Conservation (phyloP, 257 asterid genomes). For the Solanum acaule region DNA sequence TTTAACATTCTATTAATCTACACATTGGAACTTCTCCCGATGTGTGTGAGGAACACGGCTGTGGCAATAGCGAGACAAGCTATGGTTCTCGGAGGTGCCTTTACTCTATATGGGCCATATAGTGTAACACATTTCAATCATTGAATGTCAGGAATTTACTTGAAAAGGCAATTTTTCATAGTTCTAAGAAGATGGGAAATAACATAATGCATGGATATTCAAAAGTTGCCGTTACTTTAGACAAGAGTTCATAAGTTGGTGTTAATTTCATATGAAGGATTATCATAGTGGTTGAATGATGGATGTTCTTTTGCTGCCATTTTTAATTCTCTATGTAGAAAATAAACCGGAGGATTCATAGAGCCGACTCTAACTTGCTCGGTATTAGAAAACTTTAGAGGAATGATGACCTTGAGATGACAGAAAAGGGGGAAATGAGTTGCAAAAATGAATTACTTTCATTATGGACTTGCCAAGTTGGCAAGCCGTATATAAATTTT, state of each 20-base stretch:
- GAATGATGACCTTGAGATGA: background rate
- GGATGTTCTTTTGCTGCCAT: background rate
- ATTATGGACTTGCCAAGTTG: background rate
- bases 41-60: background rate
- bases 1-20: background rate
- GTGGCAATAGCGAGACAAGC: background rate
- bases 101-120: no score
- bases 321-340: background rate
- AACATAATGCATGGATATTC: no score
- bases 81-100: background rate
- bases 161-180: no score
- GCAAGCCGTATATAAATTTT: background rate
- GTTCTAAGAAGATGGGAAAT: background rate
- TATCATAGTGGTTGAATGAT: background rate
- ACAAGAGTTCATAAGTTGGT: background rate
- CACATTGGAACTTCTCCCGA: background rate
- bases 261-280: background rate
- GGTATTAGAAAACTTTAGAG: background rate
- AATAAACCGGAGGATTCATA: background rate
- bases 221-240: background rate
- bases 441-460: no score
- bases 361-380: background rate
- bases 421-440: background rate
- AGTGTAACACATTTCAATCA: no score
- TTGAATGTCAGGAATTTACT: no score